These are phyloP conservation scores for Elaeis guineensis DNA, from an alignment of 176 grass and related monocot species.

Conservation along the genomic window DNA sequence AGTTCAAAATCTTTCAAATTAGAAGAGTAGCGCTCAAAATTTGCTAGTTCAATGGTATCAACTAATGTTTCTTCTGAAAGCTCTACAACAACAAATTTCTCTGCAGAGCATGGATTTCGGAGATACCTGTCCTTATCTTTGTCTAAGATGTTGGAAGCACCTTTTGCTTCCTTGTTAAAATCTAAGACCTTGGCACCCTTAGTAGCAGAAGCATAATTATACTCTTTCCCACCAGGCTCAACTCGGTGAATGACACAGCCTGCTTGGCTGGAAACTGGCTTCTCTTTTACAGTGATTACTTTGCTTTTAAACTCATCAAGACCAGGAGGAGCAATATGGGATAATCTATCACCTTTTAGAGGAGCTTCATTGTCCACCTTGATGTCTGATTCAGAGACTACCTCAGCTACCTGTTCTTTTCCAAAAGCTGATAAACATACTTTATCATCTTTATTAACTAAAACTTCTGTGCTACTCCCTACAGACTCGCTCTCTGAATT, in stretches of 20 bases:
- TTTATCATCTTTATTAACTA: conserved; percentile 5
- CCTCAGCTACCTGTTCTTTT: conserved; percentile 5
- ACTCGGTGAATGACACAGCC: conserved; percentile 63
- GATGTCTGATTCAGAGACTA: conserved; percentile 10
- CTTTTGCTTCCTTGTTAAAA: conserved; percentile 94
- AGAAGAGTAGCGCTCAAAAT: conserved; percentile 95
- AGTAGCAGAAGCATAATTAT: conserved; percentile 79
- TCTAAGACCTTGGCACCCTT: conserved; percentile 82
- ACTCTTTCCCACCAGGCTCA: conserved; percentile 81
- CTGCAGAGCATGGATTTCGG: conserved; percentile 82
- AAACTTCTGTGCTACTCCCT: conserved; percentile 20
- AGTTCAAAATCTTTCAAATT: conserved; percentile 86
- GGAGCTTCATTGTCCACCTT: conserved; percentile 23
- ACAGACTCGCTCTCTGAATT: conserved; percentile 3
- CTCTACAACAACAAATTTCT: conserved; percentile 87
- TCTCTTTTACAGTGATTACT: conserved; percentile 51
- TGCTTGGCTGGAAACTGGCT: conserved; percentile 34
- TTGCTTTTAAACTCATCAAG: conserved; percentile 90
- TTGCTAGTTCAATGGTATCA: conserved; percentile 66
- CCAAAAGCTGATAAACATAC: conserved; percentile 13
- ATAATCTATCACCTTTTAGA: conserved; percentile 34
- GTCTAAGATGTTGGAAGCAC: conserved; percentile 89
- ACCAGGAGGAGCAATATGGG: conserved; percentile 42
- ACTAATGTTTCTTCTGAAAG: conserved; percentile 99
- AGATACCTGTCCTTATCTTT: conserved; percentile 95